Conservation (phyloP, 352 stramenopile genomes). For the Globisporangium takayamanum region DNA sequence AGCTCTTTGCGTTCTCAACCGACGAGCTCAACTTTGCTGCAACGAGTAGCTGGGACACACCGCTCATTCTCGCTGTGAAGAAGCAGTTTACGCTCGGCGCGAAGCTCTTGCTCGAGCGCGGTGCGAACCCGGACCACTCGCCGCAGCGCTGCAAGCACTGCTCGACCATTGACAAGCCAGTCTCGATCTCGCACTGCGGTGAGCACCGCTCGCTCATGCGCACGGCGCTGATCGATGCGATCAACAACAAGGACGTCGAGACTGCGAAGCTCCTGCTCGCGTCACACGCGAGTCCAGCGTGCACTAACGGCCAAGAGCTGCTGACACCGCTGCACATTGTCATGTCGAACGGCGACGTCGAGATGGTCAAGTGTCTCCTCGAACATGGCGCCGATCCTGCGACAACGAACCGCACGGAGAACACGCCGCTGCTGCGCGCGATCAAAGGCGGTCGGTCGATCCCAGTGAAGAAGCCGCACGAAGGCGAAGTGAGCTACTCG, state of each 20-base stretch:
- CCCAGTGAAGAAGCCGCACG: constrained; percentile 35
- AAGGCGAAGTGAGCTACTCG: constrained; percentile 46
- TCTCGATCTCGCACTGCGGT: constrained; percentile 3
- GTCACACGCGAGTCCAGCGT: constrained; percentile 33
- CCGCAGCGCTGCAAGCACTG: constrained; percentile 32
- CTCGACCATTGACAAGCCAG: constrained; percentile 12
- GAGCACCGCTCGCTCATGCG: constrained; percentile 6
- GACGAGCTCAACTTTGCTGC: constrained; percentile 4
- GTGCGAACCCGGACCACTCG: constrained; percentile 48
- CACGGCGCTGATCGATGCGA: constrained; percentile 33
- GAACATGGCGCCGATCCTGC: constrained; percentile 38
- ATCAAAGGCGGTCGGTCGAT: constrained; percentile 41
- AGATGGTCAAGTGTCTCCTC: constrained; percentile 36
- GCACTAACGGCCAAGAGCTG: constrained; percentile 25
- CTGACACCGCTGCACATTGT: constrained; percentile 52
- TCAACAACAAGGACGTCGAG: constrained; percentile 24
- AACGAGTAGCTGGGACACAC: constrained; percentile 16
- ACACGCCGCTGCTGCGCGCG: constrained; percentile 41
- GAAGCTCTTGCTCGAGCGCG: constrained; percentile 29
- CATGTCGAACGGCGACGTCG: constrained; percentile 24
- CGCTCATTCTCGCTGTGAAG: constrained; percentile 35
- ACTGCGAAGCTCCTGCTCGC: constrained; percentile 37
- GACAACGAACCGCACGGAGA: constrained; percentile 28
- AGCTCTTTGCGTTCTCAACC: constrained; percentile 4
- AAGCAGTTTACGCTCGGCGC: constrained; percentile 29